Base-by-base conservation (phyloP, 2,329 filamentous ascomycete species). In the Teratosphaeria nubilosa region DNA sequence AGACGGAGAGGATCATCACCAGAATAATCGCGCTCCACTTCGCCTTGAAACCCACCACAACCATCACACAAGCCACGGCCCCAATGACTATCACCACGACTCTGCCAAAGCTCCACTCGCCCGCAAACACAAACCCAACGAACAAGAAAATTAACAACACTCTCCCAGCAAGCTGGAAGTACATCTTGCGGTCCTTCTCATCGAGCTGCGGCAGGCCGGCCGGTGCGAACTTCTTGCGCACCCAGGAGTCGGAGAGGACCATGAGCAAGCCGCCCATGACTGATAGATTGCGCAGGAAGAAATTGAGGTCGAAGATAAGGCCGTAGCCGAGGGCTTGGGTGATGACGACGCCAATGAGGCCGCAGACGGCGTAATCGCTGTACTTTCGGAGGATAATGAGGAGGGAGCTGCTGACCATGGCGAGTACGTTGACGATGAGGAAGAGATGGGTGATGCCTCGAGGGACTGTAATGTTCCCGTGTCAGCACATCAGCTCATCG, bases 171-270 rank as follows among this genome's bases (percentile, higher is more conserved):
- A 99, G 86, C 83, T 97, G 94, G 78, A 99, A 95, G 82, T 99
- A 99, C 92, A 97, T 97, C 83, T 97, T 99, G 77, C 91, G 89
- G 75, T 99, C 94, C 85, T 97, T 97, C 81, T 99, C 94, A 73
- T 97, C 94, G 56, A 99, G 83, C 75, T 90, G 85, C 54, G 94
- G 94, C 56, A 99, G 82, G 53, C 94, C 94, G 53, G 94, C 94
- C 62, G 96, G 96, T 2, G 91, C 92, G 78, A 96, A 95, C 74
- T 86, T 89, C 85, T 97, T 97, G 77, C 91, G 88, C 64, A 96
- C 91, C 91, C 92, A 97, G 59, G 90, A 95, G 78, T 99, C 94
- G 48, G 91, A 96, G 53, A 99, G 82, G 22, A 99, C 94, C 94
- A 99, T 97, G 68, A 99, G 82, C 51, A 99, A 83, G 60, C 94